A percentile compares a stretch with the other conserved stretches of the same genome.
Conservation (phyloP, 1,284 basidiomycete genomes). For the Leccinum ponderosum region DNA sequence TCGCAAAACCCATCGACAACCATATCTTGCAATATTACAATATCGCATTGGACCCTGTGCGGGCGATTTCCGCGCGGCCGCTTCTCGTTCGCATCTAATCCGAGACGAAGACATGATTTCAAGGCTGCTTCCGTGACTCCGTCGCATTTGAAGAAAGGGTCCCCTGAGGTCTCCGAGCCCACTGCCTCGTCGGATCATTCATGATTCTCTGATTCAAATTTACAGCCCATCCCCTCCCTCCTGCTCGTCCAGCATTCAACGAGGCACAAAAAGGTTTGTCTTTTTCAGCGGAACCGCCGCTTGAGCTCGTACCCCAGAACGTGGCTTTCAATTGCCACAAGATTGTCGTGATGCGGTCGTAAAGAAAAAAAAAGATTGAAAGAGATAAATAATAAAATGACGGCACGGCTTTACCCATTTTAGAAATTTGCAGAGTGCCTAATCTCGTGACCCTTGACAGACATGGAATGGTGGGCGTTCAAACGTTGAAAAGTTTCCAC, state of each 20-base stretch:
- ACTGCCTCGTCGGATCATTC: conserved; percentile 13
- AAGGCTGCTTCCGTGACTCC: neutral
- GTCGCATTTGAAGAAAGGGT: neutral
- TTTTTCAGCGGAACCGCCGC: conserved; percentile 20
- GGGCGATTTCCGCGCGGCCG: conserved; percentile 18
- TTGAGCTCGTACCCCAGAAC: conserved; percentile 28
- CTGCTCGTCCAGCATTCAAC: neutral
- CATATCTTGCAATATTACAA: conserved; percentile 19
- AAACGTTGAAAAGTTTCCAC: conserved; percentile 3
- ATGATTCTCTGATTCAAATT: neutral
- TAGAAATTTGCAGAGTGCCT: conserved; percentile 8
- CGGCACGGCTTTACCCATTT: conserved; percentile 13
- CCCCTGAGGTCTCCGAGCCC: neutral
- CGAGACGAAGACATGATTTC: neutral
- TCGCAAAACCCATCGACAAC: conserved; percentile 3
- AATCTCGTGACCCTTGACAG: conserved; percentile 19
- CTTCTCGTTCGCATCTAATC: conserved; percentile 6
- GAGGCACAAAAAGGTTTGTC: neutral
- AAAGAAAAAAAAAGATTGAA: neutral
- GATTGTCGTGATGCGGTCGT: conserved; percentile 4
- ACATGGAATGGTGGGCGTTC: conserved; percentile 7
- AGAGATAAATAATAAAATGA: neutral
- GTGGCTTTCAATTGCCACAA: conserved; percentile 16
- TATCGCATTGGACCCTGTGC: conserved; percentile 21
- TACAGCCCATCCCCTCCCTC: neutral